Evolutionary conservation across 2,329 filamentous ascomycete genomes (phyloP).

Genomic region (Truncatella angustata): DNA sequence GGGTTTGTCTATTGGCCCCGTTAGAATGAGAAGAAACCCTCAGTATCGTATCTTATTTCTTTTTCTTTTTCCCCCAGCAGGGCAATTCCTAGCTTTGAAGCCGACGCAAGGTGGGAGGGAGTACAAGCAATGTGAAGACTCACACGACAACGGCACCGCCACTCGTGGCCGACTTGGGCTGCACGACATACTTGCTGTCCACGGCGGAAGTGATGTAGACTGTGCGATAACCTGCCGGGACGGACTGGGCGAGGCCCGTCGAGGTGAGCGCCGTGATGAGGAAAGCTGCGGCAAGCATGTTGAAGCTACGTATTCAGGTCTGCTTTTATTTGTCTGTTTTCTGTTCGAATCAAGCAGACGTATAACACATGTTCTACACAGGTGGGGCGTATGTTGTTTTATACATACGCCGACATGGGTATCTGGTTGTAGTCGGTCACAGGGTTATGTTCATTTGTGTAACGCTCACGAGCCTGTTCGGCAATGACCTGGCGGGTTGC

Average conservation of each 20-base stretch:
- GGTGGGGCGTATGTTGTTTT: not conserved
- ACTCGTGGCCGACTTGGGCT: conserved; percentile 25
- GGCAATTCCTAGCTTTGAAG: too few species aligned
- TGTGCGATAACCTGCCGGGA: conserved; percentile 34
- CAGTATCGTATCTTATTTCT: not conserved
- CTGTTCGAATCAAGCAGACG: not conserved
- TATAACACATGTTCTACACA: not conserved
- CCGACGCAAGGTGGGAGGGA: too few species aligned
- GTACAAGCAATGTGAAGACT: conserved; percentile 14
- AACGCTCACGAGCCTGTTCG: not conserved
- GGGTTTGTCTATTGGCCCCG: conserved; percentile 26
- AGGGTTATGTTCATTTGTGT: not conserved
- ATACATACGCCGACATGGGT: not conserved
- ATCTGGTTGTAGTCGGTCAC: not conserved
- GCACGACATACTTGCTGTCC: conserved; percentile 39
- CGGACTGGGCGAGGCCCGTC: conserved; percentile 30
- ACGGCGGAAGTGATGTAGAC: conserved; percentile 39
- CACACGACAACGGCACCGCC: conserved; percentile 36
- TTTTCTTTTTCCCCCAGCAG: too few species aligned
- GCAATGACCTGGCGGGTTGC: not conserved
- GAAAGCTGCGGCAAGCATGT: not conserved
- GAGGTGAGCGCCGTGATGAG: conserved; percentile 27
- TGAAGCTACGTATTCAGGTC: not conserved
- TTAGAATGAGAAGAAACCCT: not conserved
- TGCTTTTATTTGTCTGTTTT: too few species aligned